These are phyloP conservation scores for Solanum aculeatissimum DNA, from an alignment of 305 asterid species.

Conservation along the genomic window DNA sequence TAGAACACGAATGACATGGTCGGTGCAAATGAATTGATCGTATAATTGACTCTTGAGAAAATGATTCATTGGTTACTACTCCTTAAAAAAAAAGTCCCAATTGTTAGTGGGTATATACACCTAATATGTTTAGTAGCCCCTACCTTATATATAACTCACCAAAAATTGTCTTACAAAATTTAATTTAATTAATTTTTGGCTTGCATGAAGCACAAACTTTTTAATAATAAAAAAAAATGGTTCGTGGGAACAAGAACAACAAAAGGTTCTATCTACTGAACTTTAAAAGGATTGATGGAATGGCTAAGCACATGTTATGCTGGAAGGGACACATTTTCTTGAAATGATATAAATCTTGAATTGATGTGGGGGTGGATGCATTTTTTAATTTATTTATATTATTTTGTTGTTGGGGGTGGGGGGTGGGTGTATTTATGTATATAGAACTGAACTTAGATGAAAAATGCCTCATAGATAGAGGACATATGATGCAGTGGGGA, in stretches of 20 bases:
- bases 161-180: background rate
- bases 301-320: constrained; percentile 44
- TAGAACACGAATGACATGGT: no score
- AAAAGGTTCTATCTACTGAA: constrained; percentile 3
- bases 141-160: background rate
- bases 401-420: background rate
- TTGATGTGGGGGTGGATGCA: background rate
- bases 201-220: background rate
- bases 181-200: background rate
- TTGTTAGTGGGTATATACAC: constrained; percentile 12
- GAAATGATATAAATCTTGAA: constrained; percentile 5
- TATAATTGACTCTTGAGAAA: background rate
- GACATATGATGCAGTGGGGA: constrained; percentile 17
- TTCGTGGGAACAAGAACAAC: background rate
- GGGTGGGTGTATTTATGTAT: background rate
- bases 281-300: constrained; percentile 19
- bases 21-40: no score
- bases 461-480: constrained; percentile 17
- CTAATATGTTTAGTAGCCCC: background rate
- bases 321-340: constrained; percentile 22
- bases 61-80: no score
- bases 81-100: background rate
- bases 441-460: background rate
- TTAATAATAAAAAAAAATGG: background rate
- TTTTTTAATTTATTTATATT: background rate